Evolutionary conservation across 257 asterid species (phyloP).

Genomic region (Plectranthus barbatus): DNA sequence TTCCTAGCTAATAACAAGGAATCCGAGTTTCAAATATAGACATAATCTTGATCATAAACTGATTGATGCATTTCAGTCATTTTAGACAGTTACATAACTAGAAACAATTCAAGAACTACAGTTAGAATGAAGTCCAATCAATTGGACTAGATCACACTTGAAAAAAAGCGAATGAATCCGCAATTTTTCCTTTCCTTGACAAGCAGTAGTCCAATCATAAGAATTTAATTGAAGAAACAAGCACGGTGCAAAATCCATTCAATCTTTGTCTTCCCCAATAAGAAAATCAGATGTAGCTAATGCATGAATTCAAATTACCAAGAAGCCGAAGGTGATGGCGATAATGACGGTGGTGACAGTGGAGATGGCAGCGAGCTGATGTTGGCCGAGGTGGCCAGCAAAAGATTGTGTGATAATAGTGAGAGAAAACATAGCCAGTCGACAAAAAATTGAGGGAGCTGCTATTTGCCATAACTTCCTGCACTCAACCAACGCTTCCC

Average conservation of each 20-base stretch:
- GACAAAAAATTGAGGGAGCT: conserved; percentile 42
- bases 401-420: conserved; percentile 43
- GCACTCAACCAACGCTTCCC: conserved; percentile 28
- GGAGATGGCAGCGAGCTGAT: conserved; percentile 49
- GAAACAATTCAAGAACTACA: neutral
- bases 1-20: conserved; percentile 38
- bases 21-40: conserved; percentile 5
- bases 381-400: conserved; percentile 42
- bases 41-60: neutral
- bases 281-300: neutral
- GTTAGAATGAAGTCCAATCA: neutral
- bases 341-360: conserved; percentile 51
- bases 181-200: too few species aligned
- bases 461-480: conserved; percentile 46
- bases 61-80: neutral
- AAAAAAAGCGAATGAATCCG: neutral
- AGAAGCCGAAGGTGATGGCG: conserved; percentile 48
- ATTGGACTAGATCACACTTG: neutral
- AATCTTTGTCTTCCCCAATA: neutral
- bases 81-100: neutral
- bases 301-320: conserved; percentile 21
- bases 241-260: neutral
- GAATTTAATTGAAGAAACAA: neutral
- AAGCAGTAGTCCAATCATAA: neutral
- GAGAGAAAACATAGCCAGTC: conserved; percentile 51